Evolutionary conservation across 345 rosid species (phyloP).

Genomic region (Gossypium longicalyx): DNA sequence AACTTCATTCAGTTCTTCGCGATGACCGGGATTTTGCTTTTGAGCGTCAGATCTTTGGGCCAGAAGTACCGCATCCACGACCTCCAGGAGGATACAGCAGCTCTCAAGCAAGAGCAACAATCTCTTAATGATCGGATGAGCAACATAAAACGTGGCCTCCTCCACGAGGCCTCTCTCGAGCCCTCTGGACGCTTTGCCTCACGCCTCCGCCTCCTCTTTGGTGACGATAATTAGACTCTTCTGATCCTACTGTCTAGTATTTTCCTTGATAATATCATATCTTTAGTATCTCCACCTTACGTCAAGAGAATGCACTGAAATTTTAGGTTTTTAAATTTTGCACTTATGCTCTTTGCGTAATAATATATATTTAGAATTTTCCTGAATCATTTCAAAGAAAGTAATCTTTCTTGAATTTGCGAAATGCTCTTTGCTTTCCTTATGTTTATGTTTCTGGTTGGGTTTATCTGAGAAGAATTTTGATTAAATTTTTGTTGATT

Average conservation of each 20-base stretch:
- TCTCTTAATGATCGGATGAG: conserved; percentile 50
- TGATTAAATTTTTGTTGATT: background rate
- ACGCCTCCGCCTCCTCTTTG: conserved; percentile 69
- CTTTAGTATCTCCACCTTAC: background rate
- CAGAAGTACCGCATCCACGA: conserved; percentile 79
- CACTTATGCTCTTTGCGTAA: background rate
- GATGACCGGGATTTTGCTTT: conserved; percentile 70
- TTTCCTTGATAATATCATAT: background rate
- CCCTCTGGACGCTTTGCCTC: conserved; percentile 66
- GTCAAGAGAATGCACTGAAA: background rate
- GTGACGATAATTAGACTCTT: conserved; percentile 31
- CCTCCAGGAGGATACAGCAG: conserved; percentile 61
- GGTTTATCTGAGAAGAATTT: background rate
- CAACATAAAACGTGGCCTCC: conserved; percentile 52
- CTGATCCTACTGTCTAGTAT: background rate
- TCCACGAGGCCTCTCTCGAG: conserved; percentile 73
- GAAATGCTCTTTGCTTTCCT: background rate
- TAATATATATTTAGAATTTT: background rate
- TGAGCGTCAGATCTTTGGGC: conserved; percentile 77
- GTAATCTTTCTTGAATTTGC: background rate
- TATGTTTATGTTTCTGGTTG: background rate
- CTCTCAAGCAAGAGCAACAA: conserved; percentile 58
- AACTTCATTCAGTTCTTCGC: conserved; percentile 72
- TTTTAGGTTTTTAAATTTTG: background rate
- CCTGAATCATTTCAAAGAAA: background rate